phyloP scores from a whole-genome alignment of 139 green algal genomes.

The Axilococcus clingmanii region DNA sequence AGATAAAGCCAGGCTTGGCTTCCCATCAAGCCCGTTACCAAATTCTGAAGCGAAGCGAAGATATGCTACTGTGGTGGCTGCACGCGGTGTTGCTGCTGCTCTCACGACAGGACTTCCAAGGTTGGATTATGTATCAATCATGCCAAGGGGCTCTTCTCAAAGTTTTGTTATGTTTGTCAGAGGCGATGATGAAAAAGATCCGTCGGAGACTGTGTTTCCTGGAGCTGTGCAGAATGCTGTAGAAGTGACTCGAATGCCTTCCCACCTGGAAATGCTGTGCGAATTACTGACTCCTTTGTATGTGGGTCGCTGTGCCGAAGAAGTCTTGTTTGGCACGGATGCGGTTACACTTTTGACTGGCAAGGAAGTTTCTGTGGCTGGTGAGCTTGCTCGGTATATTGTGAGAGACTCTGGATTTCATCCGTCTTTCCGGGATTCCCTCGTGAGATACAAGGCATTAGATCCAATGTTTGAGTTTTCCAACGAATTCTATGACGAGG shows the following conservation, averaged over 20 bases:
- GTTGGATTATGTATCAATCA: constrained; percentile 40
- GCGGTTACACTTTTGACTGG: constrained; percentile 39
- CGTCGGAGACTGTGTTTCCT: constrained; percentile 15
- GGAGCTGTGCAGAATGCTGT: constrained; percentile 16
- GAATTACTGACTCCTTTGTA: constrained; percentile 49
- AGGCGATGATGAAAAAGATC: too few relatives aligned
- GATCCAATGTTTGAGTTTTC: constrained; percentile 38
- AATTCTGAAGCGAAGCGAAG: constrained; percentile 21
- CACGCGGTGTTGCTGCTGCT: constrained; percentile 38
- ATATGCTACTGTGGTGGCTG: constrained; percentile 25
- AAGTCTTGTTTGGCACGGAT: constrained; percentile 41
- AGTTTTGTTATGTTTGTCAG: constrained; percentile 40
- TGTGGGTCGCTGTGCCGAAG: constrained; percentile 30
- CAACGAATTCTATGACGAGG: constrained; percentile 8
- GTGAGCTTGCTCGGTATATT: constrained; percentile 47
- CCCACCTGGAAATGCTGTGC: constrained; percentile 26
- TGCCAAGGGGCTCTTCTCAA: constrained; percentile 25
- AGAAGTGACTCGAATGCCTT: constrained; percentile 4
- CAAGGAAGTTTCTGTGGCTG: constrained; percentile 39
- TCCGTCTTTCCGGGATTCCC: constrained; percentile 27
- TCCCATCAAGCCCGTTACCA: constrained; percentile 26
- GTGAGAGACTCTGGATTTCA: constrained; percentile 45
- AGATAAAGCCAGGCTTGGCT: constrained; percentile 42
- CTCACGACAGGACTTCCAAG: constrained; percentile 44
- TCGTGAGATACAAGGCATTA: constrained; percentile 20